Conservation (phyloP, 331 rosid species). For the Pyrus hybrid region DNA sequence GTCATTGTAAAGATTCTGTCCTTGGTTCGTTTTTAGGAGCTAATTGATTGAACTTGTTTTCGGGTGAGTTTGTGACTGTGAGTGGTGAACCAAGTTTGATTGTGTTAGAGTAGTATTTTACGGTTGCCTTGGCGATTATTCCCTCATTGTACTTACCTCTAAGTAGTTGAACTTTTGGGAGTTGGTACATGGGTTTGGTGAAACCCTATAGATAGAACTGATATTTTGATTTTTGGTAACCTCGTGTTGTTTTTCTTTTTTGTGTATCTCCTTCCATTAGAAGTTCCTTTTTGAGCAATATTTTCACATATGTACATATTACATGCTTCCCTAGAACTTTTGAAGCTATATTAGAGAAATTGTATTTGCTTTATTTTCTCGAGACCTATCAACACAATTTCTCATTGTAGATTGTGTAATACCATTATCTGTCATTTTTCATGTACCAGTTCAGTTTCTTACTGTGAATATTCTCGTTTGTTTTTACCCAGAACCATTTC, state of each 20-base stretch:
- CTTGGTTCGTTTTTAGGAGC: neutral
- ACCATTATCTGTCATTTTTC: neutral
- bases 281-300: neutral
- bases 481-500: conserved; percentile 68
- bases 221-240: neutral
- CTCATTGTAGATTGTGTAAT: neutral
- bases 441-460: neutral
- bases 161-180: neutral
- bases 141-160: no score
- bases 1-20: neutral
- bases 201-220: neutral
- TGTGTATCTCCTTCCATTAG: neutral
- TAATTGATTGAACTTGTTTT: neutral
- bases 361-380: neutral
- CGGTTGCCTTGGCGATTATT: neutral
- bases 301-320: neutral
- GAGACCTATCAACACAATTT: neutral
- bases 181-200: neutral
- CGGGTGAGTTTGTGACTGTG: neutral
- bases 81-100: neutral
- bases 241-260: neutral
- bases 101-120: neutral
- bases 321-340: neutral
- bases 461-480: neutral
- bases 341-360: neutral